Conservation (phyloP, 1,139 yeast genomes). For the Candida glucosophila region DNA sequence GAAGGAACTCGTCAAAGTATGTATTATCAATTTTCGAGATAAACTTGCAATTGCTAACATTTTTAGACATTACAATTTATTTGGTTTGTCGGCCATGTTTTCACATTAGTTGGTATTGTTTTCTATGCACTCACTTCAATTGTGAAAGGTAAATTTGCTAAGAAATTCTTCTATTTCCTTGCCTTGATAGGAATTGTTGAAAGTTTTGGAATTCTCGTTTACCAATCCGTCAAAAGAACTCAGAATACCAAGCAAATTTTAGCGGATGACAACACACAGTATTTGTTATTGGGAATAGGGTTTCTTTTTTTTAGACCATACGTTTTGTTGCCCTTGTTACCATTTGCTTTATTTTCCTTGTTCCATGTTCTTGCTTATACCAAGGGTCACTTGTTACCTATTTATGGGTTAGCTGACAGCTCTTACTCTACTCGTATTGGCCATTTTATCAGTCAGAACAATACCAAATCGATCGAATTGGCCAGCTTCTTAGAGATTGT, state of each 20-base stretch:
- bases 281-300: slow-evolving; percentile 33
- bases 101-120: slow-evolving; percentile 48
- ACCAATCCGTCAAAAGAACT: slow-evolving; percentile 40
- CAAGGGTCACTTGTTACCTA: slow-evolving; percentile 61
- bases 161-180: slow-evolving; percentile 47
- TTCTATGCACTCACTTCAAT: slow-evolving; percentile 45
- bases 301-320: slow-evolving; percentile 27
- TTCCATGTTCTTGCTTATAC: slow-evolving; percentile 54
- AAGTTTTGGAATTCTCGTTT: slow-evolving; percentile 72
- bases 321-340: slow-evolving; percentile 37
- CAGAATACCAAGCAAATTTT: slow-evolving; percentile 26
- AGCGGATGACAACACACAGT: slow-evolving; percentile 44
- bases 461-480: slow-evolving; percentile 60
- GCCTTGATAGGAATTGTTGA: slow-evolving; percentile 59
- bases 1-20: slow-evolving; percentile 11
- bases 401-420: slow-evolving; percentile 40
- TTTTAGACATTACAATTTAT: slow-evolving; percentile 43
- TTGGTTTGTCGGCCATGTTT: slow-evolving; percentile 65
- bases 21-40: slow-evolving; percentile 2
- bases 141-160: slow-evolving; percentile 13
- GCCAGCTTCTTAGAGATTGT: slow-evolving; percentile 67
- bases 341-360: slow-evolving; percentile 50
- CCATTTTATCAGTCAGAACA: slow-evolving; percentile 51
- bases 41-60: slow-evolving; percentile 7
- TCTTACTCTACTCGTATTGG: slow-evolving; percentile 35